Evolutionary conservation across 2,329 filamentous ascomycete species (phyloP).

Genomic region (Xylogone sp.): DNA sequence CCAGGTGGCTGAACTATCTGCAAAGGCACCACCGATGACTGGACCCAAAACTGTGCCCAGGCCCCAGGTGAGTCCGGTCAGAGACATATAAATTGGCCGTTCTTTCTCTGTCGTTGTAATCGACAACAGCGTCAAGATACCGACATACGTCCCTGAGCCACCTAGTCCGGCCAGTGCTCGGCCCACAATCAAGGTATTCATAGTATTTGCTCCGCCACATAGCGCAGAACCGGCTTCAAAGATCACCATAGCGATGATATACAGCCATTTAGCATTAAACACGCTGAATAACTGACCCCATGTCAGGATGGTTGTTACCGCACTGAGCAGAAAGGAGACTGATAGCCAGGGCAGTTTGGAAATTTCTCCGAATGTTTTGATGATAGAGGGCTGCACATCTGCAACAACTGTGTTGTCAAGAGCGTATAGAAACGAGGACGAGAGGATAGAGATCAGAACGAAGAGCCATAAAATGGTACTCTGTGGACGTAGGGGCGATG

Average conservation of each 20-base stretch:
- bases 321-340: conserved; percentile 16
- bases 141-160: conserved; percentile 7
- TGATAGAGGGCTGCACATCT: conserved; percentile 36
- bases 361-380: conserved; percentile 29
- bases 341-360: conserved; percentile 36
- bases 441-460: not conserved
- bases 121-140: conserved; percentile 32
- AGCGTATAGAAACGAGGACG: conserved; percentile 12
- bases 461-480: too few species aligned
- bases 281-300: conserved; percentile 2
- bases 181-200: conserved; percentile 22
- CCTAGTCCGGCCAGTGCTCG: conserved; percentile 22
- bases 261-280: conserved; percentile 10
- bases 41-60: conserved; percentile 8
- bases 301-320: conserved; percentile 13
- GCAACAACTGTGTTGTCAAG: conserved; percentile 45
- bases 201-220: conserved; percentile 20
- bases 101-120: conserved; percentile 2
- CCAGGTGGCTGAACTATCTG: conserved; percentile 10
- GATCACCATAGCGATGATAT: conserved; percentile 5
- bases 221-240: conserved; percentile 20
- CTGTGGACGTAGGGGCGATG: too few species aligned
- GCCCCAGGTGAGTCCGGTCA: conserved; percentile 5
- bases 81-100: conserved; percentile 2
- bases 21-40: not conserved